Base-by-base conservation (phyloP, 164 flowering plant genomes). In the Nymphaea thermarum region DNA sequence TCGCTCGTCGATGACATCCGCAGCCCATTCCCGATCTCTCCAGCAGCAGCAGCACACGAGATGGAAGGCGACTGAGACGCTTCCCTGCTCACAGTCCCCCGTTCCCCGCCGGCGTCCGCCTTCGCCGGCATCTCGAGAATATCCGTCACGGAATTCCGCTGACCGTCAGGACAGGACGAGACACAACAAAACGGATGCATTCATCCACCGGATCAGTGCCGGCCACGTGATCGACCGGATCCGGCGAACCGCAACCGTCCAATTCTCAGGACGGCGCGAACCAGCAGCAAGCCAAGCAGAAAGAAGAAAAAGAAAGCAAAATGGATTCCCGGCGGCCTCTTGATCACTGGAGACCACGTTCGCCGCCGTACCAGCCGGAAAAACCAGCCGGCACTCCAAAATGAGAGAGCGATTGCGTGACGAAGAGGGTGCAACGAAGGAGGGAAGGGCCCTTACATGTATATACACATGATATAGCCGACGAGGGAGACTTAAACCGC, bases 101-200 rank as follows among this genome's bases (percentile, higher is more conserved):
- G 45, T 45, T 10, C 53, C 8, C 53, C 18, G 69, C 16, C 18
- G 44, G 63, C 45, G 44, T 4, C 57, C 57, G 57, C 12, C 55
- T 51, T 51, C 3, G 55, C 14, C 57, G 57, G 12, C 57, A 7
- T 51, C 15, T 51, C 57, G 7, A 17, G 64, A 62, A 62, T 7
- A 62, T 62, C 64, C 64, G 64, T 17, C 45, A 69, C 65, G 0
- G 65, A 69, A 45, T 63, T 68, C 25, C 65, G 67, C 12, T 66
- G 74, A 69, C n/a, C 70, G 44, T 70, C 43, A 42, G 57, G 66
- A 53, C 71, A 59, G 18, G 69, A 17, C 15, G 77, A 70, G 42
- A 66, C 73, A 70, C 80, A 80, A 73, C 79, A 78, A 71, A 78
- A 74, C 2, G 81, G 71, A 77, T 67, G 76, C 82, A 80, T 80